Percentiles rank a stretch among this genome's conserved stretches.
Conservation (phyloP, 192 early-diverging fungal species). For the Coemansia interrupta region DNA sequence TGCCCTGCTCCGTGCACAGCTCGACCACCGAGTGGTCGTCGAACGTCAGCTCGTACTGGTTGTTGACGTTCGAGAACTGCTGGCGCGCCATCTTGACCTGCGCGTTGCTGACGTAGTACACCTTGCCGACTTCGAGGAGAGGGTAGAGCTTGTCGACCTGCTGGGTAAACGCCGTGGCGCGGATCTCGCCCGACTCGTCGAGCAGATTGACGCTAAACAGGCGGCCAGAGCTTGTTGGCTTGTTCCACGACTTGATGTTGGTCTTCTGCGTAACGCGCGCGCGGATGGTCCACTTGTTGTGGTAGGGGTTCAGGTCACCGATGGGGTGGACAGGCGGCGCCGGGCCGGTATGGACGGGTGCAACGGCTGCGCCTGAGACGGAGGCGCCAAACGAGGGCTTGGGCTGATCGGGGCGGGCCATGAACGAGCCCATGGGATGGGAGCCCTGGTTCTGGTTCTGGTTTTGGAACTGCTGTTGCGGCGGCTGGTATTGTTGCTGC, state of each 20-base stretch:
- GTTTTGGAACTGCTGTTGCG: conserved; percentile 6
- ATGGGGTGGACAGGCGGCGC: conserved; percentile 54
- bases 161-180: conserved; percentile 90
- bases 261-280: conserved; percentile 85
- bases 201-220: conserved; percentile 86
- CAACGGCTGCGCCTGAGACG: not conserved
- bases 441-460: conserved; percentile 39
- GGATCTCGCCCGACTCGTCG: conserved; percentile 90
- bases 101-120: conserved; percentile 82
- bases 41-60: conserved; percentile 89
- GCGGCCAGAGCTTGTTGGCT: conserved; percentile 71
- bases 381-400: conserved; percentile 20
- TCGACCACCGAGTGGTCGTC: conserved; percentile 67
- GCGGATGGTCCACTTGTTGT: conserved; percentile 93
- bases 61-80: conserved; percentile 74
- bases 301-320: conserved; percentile 80
- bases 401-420: conserved; percentile 36
- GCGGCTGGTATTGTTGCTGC: conserved; percentile 3
- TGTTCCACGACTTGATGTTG: conserved; percentile 77
- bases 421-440: conserved; percentile 16
- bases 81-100: conserved; percentile 80
- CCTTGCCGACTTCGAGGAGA: conserved; percentile 73
- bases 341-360: conserved; percentile 42
- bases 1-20: conserved; percentile 42
- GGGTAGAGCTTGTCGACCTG: conserved; percentile 74